Percentiles rank a stretch among this genome's conserved stretches.
These are phyloP conservation scores for Leptographium wingfieldii DNA, from an alignment of 2,329 filamentous ascomycete genomes.

Conservation along the genomic window DNA sequence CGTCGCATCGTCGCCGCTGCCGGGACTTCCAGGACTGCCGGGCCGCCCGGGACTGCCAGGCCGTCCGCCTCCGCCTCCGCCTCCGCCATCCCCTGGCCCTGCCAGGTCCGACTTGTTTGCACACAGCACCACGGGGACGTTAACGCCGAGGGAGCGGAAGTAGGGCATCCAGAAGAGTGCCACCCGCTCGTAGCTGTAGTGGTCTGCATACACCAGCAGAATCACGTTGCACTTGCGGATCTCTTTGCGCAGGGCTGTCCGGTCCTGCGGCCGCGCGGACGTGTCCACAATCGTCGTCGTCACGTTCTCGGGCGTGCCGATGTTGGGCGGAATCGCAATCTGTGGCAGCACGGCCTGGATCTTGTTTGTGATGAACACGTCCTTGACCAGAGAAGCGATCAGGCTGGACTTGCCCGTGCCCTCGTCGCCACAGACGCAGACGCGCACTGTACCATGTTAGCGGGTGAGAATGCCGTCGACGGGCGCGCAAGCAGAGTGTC, in stretches of 20 bases:
- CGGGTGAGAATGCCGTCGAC: not conserved
- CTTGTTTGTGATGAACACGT: constrained; percentile 89
- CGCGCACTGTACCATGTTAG: constrained; percentile 47
- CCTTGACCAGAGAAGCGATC: constrained; percentile 91
- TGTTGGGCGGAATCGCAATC: constrained; percentile 86
- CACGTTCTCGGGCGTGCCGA: constrained; percentile 90
- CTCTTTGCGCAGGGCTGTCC: constrained; percentile 80
- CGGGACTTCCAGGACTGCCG: not conserved
- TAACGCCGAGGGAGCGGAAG: constrained; percentile 94
- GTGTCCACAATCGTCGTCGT: constrained; percentile 97
- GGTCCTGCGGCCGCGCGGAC: constrained; percentile 85
- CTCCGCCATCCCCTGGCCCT: not conserved
- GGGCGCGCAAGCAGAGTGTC: too few species aligned
- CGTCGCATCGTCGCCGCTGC: constrained; percentile 38
- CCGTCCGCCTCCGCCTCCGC: not conserved
- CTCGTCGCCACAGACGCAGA: constrained; percentile 95
- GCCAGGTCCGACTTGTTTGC: constrained; percentile 94
- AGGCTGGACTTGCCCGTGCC: constrained; percentile 88
- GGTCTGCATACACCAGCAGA: constrained; percentile 89
- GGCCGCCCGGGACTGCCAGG: not conserved
- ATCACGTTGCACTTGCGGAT: constrained; percentile 97
- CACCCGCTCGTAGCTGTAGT: constrained; percentile 97
- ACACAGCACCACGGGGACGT: constrained; percentile 91
- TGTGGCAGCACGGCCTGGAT: constrained; percentile 90
- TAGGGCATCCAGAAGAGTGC: constrained; percentile 98